Conservation (phyloP, 2,329 filamentous ascomycete species). For the Pestalotiopsis sp. region DNA sequence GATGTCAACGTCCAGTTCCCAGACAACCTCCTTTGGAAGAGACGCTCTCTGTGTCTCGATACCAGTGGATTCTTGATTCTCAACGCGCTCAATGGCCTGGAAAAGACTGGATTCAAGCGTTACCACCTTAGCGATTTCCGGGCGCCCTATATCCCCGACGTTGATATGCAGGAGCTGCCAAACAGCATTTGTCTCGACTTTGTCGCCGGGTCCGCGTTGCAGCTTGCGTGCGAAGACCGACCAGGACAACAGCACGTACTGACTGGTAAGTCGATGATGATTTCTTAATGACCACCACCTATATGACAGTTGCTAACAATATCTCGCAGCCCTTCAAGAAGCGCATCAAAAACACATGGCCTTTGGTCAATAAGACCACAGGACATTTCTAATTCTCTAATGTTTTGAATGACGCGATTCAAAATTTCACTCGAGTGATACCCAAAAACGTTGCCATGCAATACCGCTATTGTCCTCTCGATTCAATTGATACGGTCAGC, state of each 20-base stretch:
- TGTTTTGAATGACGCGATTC: conserved; percentile 1
- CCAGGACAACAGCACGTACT: conserved; percentile 58
- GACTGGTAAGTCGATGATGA: conserved; percentile 45
- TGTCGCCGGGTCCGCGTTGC: conserved; percentile 61
- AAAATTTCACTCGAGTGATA: conserved; percentile 4
- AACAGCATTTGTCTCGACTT: conserved; percentile 74
- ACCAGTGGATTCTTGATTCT: conserved; percentile 82
- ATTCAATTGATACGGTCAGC: conserved; percentile 2
- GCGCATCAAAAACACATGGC: conserved; percentile 13
- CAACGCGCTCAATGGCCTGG: conserved; percentile 65
- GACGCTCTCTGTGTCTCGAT: conserved; percentile 85
- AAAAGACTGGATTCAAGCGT: conserved; percentile 63
- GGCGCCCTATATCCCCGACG: conserved; percentile 78
- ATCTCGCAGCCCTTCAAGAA: conserved; percentile 12
- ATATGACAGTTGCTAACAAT: not conserved
- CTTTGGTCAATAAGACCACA: not conserved
- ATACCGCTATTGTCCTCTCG: not conserved
- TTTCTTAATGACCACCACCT: not conserved
- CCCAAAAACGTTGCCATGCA: not conserved
- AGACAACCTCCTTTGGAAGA: conserved; percentile 95
- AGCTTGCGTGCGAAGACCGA: conserved; percentile 66
- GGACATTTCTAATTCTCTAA: not conserved
- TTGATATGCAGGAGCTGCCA: conserved; percentile 89
- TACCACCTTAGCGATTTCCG: conserved; percentile 88
- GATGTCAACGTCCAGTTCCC: conserved; percentile 98